Conservation (phyloP, 176 grass and related monocot species). For the Guadua angustifolia region DNA sequence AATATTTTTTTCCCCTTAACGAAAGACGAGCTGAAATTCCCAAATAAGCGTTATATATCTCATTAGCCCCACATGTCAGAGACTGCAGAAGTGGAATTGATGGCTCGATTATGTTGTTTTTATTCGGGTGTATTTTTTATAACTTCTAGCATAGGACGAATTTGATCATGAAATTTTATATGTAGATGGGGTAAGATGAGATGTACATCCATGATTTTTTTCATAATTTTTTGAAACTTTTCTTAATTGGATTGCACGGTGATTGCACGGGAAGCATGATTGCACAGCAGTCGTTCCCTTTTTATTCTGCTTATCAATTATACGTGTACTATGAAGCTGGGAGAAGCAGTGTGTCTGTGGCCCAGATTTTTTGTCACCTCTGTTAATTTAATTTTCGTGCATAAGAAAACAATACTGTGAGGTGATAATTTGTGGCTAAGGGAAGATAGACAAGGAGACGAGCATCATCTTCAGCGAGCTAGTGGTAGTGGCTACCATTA, state of each 20-base stretch:
- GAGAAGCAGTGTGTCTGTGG: not conserved
- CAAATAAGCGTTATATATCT: no score
- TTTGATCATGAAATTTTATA: no score
- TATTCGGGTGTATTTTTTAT: no score
- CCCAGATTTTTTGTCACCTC: not conserved
- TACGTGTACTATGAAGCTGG: no score
- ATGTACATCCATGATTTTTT: no score
- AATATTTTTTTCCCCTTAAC: not conserved
- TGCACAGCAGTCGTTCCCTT: no score
- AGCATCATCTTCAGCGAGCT: constrained; percentile 27
- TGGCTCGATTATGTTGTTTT: not conserved
- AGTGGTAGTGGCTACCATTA: no score
- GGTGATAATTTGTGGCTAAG: constrained; percentile 46
- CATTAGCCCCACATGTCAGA: not conserved
- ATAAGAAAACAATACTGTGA: not conserved
- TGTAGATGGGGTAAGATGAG: no score
- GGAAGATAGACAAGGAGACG: constrained; percentile 12
- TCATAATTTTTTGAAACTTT: no score
- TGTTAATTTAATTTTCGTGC: not conserved
- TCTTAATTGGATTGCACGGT: no score
- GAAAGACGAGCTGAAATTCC: not conserved
- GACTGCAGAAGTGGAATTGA: not conserved
- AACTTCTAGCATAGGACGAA: no score
- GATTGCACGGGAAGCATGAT: no score
- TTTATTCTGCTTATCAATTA: not conserved